These are phyloP conservation scores for Syncephalastrum monosporum DNA, from an alignment of 371 early-diverging fungal genomes.

Conservation along the genomic window DNA sequence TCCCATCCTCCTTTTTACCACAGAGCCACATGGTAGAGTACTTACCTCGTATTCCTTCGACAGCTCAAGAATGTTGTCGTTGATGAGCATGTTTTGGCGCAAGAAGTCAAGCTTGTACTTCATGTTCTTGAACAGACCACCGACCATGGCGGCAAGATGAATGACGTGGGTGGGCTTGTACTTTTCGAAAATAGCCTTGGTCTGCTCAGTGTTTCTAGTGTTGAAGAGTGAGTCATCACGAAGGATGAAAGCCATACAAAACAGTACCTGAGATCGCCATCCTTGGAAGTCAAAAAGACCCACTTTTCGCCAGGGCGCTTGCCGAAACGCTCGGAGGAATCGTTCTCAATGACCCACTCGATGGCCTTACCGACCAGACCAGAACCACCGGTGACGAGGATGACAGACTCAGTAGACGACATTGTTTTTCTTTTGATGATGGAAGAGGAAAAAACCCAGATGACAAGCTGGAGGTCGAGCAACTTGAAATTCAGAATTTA, in stretches of 20 bases:
- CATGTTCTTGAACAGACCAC: slow-evolving; percentile 89
- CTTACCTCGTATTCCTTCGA: slow-evolving; percentile 65
- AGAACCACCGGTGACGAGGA: slow-evolving; percentile 76
- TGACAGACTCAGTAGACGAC: slow-evolving; percentile 35
- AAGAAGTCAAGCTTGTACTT: slow-evolving; percentile 78
- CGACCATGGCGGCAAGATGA: slow-evolving; percentile 87
- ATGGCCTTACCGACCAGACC: slow-evolving; percentile 86
- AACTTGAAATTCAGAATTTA: too few species aligned
- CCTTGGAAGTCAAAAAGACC: slow-evolving; percentile 77
- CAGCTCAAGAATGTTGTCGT: slow-evolving; percentile 75
- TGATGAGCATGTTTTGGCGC: slow-evolving; percentile 80
- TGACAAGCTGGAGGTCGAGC: background rate
- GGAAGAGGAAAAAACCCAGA: slow-evolving; percentile 3
- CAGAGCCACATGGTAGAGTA: background rate
- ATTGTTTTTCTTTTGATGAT: slow-evolving; percentile 1
- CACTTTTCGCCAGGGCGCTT: slow-evolving; percentile 70
- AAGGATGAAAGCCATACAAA: background rate
- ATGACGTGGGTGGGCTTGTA: slow-evolving; percentile 82
- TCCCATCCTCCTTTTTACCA: background rate
- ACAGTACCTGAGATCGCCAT: slow-evolving; percentile 77
- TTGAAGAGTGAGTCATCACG: slow-evolving; percentile 1
- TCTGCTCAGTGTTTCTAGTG: slow-evolving; percentile 27
- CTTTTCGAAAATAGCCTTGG: slow-evolving; percentile 72
- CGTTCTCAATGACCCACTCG: slow-evolving; percentile 69
- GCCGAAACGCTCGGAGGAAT: slow-evolving; percentile 56